phyloP scores from a whole-genome alignment of 129 eudicot species.

The Tanacetum coccineum region DNA sequence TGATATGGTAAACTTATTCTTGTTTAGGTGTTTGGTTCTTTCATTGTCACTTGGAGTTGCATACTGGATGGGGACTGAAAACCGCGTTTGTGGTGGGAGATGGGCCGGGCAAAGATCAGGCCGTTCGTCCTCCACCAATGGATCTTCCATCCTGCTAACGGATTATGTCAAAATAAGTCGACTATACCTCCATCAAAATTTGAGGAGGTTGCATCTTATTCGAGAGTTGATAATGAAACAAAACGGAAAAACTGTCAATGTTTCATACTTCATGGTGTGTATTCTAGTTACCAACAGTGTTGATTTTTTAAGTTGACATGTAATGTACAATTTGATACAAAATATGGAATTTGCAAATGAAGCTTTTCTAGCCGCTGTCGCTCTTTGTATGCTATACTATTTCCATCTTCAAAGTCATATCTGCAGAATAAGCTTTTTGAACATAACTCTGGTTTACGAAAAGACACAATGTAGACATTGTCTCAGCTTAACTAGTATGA shows the following conservation, averaged over 20 bases:
- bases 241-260: background rate
- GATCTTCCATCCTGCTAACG: slow-evolving; percentile 65
- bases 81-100: slow-evolving; percentile 59
- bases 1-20: background rate
- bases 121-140: slow-evolving; percentile 55
- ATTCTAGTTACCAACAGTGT: background rate
- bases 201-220: slow-evolving; percentile 19
- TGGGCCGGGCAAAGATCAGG: slow-evolving; percentile 47
- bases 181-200: slow-evolving; percentile 17
- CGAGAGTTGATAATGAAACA: slow-evolving; percentile 13
- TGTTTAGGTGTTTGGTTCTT: slow-evolving; percentile 64
- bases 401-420: too few species aligned
- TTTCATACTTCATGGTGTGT: slow-evolving; percentile 17
- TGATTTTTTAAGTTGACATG: slow-evolving; percentile 14
- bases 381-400: too few species aligned
- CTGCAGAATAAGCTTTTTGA: too few species aligned
- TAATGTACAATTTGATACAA: slow-evolving; percentile 6
- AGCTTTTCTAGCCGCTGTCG: too few species aligned
- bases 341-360: too few species aligned
- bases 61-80: slow-evolving; percentile 68
- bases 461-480: too few species aligned
- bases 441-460: too few species aligned
- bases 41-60: slow-evolving; percentile 70
- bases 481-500: too few species aligned
- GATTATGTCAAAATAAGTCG: background rate